Percentiles rank a stretch among this genome's conserved stretches.
Evolutionary conservation across 2,329 filamentous ascomycete species (phyloP).

Genomic region (Capronia epimyces): DNA sequence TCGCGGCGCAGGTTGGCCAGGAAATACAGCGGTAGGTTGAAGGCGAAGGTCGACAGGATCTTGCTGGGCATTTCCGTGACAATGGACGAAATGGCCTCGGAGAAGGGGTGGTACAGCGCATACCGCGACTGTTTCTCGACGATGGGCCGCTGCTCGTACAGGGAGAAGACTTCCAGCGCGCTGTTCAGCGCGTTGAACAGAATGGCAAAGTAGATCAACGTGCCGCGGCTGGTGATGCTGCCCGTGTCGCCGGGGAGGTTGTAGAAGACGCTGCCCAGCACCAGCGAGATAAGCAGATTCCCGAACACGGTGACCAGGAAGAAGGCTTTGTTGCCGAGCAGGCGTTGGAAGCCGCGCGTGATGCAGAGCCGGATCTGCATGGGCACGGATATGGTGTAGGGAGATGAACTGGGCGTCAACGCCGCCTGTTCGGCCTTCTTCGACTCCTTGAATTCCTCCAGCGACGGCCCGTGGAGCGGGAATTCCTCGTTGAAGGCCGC

Average conservation of each 20-base stretch:
- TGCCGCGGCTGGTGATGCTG: conserved; percentile 60
- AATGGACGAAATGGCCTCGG: conserved; percentile 43
- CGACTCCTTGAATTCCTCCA: not conserved
- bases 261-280: conserved; percentile 64
- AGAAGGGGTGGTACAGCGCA: conserved; percentile 53
- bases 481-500: not conserved
- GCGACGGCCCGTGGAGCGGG: not conserved
- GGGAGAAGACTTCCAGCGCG: conserved; percentile 63
- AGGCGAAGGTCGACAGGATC: conserved; percentile 55
- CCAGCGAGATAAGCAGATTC: conserved; percentile 55
- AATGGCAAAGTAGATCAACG: conserved; percentile 59
- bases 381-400: conserved; percentile 51
- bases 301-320: conserved; percentile 54
- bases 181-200: conserved; percentile 58
- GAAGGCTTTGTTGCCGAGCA: conserved; percentile 57
- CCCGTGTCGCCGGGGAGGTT: conserved; percentile 52
- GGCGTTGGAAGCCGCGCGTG: conserved; percentile 58
- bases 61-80: conserved; percentile 51
- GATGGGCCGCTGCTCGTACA: conserved; percentile 57
- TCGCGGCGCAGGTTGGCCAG: conserved; percentile 53
- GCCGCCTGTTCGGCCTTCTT: not conserved
- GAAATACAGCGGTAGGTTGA: conserved; percentile 58
- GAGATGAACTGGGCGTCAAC: conserved; percentile 42
- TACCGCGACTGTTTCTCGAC: conserved; percentile 56
- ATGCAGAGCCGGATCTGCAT: conserved; percentile 54